Percentiles rank a stretch among this genome's conserved stretches.
These are phyloP conservation scores for Beta lomatogona DNA, from an alignment of 179 eudicot genomes.

Conservation along the genomic window DNA sequence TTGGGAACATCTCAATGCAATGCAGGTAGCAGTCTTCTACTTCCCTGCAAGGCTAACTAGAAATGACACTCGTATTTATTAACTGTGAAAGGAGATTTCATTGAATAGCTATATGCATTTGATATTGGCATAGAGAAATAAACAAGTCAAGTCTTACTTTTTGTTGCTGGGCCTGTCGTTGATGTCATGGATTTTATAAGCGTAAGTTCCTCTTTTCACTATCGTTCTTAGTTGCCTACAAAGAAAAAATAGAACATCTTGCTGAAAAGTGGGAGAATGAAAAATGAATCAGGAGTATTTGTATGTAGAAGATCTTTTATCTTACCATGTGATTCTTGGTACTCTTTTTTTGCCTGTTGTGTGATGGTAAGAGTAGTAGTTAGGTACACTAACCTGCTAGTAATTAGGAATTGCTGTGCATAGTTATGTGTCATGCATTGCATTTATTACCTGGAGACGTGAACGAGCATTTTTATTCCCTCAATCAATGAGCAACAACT, in stretches of 20 bases:
- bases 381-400: neutral
- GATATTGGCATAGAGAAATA: neutral
- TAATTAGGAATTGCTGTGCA: neutral
- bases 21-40: slow-evolving; percentile 69
- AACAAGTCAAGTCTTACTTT: neutral
- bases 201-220: neutral
- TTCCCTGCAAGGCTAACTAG: neutral
- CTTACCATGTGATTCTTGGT: neutral
- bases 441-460: neutral
- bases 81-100: neutral
- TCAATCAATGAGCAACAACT: neutral
- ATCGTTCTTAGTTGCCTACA: neutral
- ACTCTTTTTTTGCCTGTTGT: no score
- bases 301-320: neutral
- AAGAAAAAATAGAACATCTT: neutral
- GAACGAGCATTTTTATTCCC: neutral
- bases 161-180: neutral
- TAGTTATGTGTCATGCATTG: neutral
- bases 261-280: neutral
- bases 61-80: no score
- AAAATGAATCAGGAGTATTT: neutral
- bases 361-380: no score
- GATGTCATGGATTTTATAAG: neutral
- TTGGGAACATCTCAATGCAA: slow-evolving; percentile 93
- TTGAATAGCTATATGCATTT: neutral